A percentile compares a stretch with the other conserved stretches of the same genome.
phyloP scores from a whole-genome alignment of 257 asterid species.

The Agastache rugosa region DNA sequence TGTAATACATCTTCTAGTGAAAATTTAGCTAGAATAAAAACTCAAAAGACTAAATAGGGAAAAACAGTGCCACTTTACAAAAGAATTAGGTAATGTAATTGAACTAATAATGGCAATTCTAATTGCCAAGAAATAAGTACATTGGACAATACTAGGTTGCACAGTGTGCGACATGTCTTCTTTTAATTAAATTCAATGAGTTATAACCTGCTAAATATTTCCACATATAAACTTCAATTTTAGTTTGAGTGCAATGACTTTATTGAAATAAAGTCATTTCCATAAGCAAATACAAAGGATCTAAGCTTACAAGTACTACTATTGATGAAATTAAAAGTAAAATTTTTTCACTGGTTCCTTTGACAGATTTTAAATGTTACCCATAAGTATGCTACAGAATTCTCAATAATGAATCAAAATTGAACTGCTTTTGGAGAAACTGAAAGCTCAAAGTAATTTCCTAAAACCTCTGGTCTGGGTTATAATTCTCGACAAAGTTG shows the following conservation, averaged over 20 bases:
- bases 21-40: slow-evolving; percentile 29
- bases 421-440: background rate
- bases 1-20: slow-evolving; percentile 35
- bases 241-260: slow-evolving; percentile 6
- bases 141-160: background rate
- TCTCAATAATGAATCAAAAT: background rate
- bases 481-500: background rate
- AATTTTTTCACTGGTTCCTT: background rate
- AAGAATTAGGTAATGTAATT: slow-evolving; percentile 1
- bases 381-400: background rate
- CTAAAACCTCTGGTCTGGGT: background rate
- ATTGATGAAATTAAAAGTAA: background rate
- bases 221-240: background rate
- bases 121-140: background rate
- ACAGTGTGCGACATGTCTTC: slow-evolving; percentile 5
- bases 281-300: slow-evolving; percentile 1
- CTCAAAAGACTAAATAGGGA: slow-evolving; percentile 3
- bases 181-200: background rate
- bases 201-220: background rate
- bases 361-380: background rate
- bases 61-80: slow-evolving; percentile 1
- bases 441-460: background rate
- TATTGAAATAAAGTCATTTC: background rate
- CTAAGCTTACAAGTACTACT: background rate
- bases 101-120: slow-evolving; percentile 14